Evolutionary conservation across 73 alveolate species (phyloP).

Genomic region (Symbiodinium pilosum): DNA sequence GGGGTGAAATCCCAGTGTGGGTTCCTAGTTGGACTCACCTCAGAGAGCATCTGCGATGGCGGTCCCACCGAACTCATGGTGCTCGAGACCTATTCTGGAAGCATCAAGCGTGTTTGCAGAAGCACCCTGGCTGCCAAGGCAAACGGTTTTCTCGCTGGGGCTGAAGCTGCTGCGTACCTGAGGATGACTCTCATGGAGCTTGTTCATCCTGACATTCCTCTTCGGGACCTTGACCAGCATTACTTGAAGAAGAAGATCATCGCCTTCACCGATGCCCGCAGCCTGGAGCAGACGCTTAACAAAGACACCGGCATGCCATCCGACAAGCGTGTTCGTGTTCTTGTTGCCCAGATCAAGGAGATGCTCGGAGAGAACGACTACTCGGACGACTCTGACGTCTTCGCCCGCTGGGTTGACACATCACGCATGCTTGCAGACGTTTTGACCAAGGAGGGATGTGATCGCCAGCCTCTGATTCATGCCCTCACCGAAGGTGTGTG

Average conservation of each 20-base stretch:
- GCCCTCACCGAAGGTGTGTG: neutral
- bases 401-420: conserved; percentile 14
- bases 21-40: neutral
- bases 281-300: neutral
- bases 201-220: neutral
- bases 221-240: neutral
- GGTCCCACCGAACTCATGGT: neutral
- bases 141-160: neutral
- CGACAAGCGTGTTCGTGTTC: neutral
- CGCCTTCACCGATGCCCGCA: conserved; percentile 31
- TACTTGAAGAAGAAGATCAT: neutral
- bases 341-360: conserved; percentile 10
- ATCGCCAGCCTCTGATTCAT: neutral
- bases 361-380: conserved; percentile 5
- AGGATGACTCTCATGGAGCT: neutral
- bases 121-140: conserved; percentile 20
- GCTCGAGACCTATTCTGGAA: neutral
- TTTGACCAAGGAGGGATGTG: conserved; percentile 14
- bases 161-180: neutral
- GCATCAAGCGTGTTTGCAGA: neutral
- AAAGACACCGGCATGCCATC: neutral
- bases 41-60: neutral
- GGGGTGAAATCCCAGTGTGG: neutral
- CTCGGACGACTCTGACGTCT: neutral
- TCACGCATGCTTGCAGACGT: conserved; percentile 42